phyloP scores from a whole-genome alignment of 768 basidiomycete genomes.

The Amanita rimosa region DNA sequence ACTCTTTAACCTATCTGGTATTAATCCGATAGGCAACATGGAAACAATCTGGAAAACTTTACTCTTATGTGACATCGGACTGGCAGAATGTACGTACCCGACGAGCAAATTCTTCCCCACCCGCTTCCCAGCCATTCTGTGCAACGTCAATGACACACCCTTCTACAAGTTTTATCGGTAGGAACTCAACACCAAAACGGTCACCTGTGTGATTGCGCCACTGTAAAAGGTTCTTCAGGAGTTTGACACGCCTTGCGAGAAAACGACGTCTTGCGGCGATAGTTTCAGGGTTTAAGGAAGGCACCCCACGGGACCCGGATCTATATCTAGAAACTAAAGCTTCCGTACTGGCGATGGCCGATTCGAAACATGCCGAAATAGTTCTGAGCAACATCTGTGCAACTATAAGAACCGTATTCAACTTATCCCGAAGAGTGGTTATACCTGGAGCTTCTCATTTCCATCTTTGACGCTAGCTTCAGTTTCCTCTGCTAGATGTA shows the following conservation, averaged over 20 bases:
- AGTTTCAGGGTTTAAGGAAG: slow-evolving; percentile 66
- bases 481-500: slow-evolving; percentile 74
- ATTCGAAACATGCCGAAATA: slow-evolving; percentile 38
- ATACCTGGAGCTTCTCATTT: slow-evolving; percentile 54
- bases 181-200: slow-evolving; percentile 39
- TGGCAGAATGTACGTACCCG: slow-evolving; percentile 33
- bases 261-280: slow-evolving; percentile 63
- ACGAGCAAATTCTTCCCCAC: slow-evolving; percentile 53
- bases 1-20: slow-evolving; percentile 15
- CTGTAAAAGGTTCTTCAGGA: slow-evolving; percentile 58
- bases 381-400: slow-evolving; percentile 48
- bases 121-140: slow-evolving; percentile 77
- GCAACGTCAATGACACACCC: slow-evolving; percentile 55
- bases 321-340: slow-evolving; percentile 38
- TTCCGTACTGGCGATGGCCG: slow-evolving; percentile 41
- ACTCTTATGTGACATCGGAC: neutral
- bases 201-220: slow-evolving; percentile 72
- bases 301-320: slow-evolving; percentile 17
- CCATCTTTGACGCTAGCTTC: slow-evolving; percentile 62
- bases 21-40: slow-evolving; percentile 24
- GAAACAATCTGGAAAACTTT: slow-evolving; percentile 19
- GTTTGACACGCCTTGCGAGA: slow-evolving; percentile 54
- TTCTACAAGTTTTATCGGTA: slow-evolving; percentile 46
- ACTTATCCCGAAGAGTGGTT: slow-evolving; percentile 8
- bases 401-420: neutral